Percentiles rank a stretch among this genome's conserved stretches.
These are phyloP conservation scores for Pilatotrama ljubarskyi DNA, from an alignment of 768 basidiomycete species.

Conservation along the genomic window DNA sequence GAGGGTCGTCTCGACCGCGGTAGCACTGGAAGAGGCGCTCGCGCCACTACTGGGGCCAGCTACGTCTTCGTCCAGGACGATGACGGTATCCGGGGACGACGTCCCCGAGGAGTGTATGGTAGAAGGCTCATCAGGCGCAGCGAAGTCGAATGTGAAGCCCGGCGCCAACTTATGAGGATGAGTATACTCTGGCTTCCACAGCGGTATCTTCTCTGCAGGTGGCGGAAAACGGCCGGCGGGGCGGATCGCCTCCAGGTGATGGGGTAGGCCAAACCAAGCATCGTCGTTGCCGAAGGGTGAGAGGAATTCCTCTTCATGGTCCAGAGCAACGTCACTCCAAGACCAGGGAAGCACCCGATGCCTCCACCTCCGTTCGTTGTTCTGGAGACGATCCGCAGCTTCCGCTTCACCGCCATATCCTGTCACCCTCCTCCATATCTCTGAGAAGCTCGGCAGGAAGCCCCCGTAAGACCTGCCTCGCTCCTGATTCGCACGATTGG, in stretches of 20 bases:
- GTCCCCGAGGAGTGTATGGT: conserved; percentile 25
- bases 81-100: conserved; percentile 39
- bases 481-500: conserved; percentile 10
- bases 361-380: background rate
- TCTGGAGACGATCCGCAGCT: background rate
- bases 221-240: background rate
- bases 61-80: conserved; percentile 49
- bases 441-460: conserved; percentile 13
- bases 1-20: conserved; percentile 46
- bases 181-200: conserved; percentile 41
- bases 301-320: background rate
- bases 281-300: conserved; percentile 12
- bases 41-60: conserved; percentile 18
- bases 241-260: background rate
- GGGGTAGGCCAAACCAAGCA: conserved; percentile 9
- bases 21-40: conserved; percentile 28
- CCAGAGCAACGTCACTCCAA: background rate
- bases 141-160: conserved; percentile 74
- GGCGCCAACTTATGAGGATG: conserved; percentile 55
- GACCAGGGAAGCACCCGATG: background rate
- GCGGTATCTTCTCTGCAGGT: background rate
- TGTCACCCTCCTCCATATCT: conserved; percentile 8
- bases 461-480: conserved; percentile 6
- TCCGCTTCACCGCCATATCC: background rate
- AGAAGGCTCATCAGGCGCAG: conserved; percentile 31